Evolutionary conservation across 331 rosid species (phyloP).

Genomic region (Quercus phellos): DNA sequence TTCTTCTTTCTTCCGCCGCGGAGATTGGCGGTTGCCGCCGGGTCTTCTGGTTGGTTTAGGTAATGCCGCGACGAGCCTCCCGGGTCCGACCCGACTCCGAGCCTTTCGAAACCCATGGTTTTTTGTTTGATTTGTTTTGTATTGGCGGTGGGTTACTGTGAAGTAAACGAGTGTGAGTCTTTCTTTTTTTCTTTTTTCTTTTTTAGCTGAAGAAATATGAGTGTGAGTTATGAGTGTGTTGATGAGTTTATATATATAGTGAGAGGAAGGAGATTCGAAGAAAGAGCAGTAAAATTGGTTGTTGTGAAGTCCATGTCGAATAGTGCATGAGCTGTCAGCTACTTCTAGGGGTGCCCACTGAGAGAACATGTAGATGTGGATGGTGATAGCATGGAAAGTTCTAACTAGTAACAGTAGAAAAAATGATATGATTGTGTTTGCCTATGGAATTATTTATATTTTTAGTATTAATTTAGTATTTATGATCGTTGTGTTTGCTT

Average conservation of each 20-base stretch:
- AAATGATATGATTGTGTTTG: too few relatives aligned
- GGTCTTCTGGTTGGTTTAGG: neutral
- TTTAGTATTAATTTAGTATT: too few relatives aligned
- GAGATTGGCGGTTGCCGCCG: neutral
- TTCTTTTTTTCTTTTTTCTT: too few relatives aligned
- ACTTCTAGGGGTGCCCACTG: conserved; percentile 35
- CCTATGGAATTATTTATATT: too few relatives aligned
- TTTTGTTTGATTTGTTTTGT: too few relatives aligned
- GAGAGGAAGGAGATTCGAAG: neutral
- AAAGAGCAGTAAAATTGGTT: conserved; percentile 29
- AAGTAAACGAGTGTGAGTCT: neutral
- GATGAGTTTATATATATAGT: neutral
- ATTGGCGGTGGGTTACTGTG: too few relatives aligned
- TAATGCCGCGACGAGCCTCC: conserved; percentile 21
- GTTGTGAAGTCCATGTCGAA: conserved; percentile 61
- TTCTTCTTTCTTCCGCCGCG: conserved; percentile 18
- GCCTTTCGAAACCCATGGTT: conserved; percentile 53
- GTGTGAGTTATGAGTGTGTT: neutral
- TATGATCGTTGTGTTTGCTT: too few relatives aligned
- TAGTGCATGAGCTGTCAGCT: conserved; percentile 53
- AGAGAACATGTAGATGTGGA: neutral
- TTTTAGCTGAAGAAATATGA: neutral
- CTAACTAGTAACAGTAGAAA: too few relatives aligned
- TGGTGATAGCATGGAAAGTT: too few relatives aligned
- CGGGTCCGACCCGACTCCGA: conserved; percentile 24